A percentile compares a stretch with the other conserved stretches of the same genome.
Conservation (phyloP, 1,284 basidiomycete species). For the Athelia psychrophila region DNA sequence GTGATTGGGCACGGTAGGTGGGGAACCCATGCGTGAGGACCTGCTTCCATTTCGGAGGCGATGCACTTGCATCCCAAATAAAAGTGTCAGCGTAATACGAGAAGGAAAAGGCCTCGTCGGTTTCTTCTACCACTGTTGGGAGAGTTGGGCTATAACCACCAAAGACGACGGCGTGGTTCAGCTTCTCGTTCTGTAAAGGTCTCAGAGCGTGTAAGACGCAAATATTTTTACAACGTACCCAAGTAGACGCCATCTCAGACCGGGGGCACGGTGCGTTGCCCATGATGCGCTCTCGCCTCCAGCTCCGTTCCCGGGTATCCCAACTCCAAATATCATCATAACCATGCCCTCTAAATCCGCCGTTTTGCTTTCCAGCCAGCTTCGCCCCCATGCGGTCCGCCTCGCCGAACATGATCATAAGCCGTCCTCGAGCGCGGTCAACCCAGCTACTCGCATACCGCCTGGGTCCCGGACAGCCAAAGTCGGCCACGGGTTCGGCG, state of each 20-base stretch:
- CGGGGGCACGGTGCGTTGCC: conserved; percentile 37
- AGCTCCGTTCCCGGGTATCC: conserved; percentile 28
- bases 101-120: conserved; percentile 22
- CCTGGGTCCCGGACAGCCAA: conserved; percentile 25
- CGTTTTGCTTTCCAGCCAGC: conserved; percentile 21
- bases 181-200: conserved; percentile 26
- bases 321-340: conserved; percentile 42
- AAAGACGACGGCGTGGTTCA: conserved; percentile 35
- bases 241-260: conserved; percentile 33
- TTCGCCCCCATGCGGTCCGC: conserved; percentile 27
- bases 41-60: conserved; percentile 21
- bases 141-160: conserved; percentile 37
- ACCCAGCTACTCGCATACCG: conserved; percentile 30
- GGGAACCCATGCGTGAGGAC: conserved; percentile 31
- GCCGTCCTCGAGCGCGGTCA: conserved; percentile 18
- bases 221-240: conserved; percentile 26
- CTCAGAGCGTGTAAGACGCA: not conserved
- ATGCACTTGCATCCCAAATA: conserved; percentile 21
- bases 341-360: conserved; percentile 17
- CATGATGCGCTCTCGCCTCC: conserved; percentile 32
- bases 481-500: conserved; percentile 14
- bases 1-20: conserved; percentile 28
- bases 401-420: conserved; percentile 36
- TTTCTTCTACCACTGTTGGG: conserved; percentile 18
- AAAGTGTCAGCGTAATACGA: conserved; percentile 36